phyloP scores from a whole-genome alignment of 805 yeast species.

The Scheffersomyces coipomensis region DNA sequence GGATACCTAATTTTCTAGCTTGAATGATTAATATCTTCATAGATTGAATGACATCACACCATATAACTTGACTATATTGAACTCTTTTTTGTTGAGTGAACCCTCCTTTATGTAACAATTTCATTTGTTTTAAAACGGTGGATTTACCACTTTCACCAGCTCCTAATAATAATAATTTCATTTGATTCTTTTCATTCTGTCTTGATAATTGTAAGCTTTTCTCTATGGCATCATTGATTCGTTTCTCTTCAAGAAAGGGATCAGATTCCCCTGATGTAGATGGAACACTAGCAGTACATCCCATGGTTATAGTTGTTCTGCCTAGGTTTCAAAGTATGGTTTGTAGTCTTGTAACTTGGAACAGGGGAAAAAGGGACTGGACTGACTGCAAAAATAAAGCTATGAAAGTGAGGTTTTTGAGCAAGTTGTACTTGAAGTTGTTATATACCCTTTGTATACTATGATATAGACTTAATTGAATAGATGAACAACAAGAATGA shows the following conservation, averaged over 20 bases:
- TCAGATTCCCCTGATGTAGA: constrained; percentile 40
- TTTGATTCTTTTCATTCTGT: constrained; percentile 54
- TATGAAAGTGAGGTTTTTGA: too few species aligned
- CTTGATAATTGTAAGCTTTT: constrained; percentile 53
- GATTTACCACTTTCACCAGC: constrained; percentile 96
- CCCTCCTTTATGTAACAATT: constrained; percentile 80
- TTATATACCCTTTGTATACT: too few species aligned
- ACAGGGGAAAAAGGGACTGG: too few species aligned
- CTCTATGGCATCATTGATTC: constrained; percentile 63
- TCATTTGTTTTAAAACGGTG: constrained; percentile 86
- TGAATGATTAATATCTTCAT: constrained; percentile 77
- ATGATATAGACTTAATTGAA: too few species aligned
- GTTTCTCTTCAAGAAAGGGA: constrained; percentile 52
- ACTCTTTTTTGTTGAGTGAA: constrained; percentile 75
- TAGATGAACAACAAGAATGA: too few species aligned
- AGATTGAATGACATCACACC: constrained; percentile 87
- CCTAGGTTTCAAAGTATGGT: too few species aligned
- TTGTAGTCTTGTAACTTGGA: too few species aligned
- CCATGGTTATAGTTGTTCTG: constrained; percentile 59
- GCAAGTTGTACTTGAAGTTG: too few species aligned
- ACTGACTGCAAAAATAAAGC: too few species aligned
- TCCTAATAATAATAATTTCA: constrained; percentile 78
- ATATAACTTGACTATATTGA: constrained; percentile 82
- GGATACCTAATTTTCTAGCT: constrained; percentile 64
- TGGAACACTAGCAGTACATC: constrained; percentile 61